Evolutionary conservation across 1,284 basidiomycete species (phyloP).

Genomic region (Agroathelia rolfsii): DNA sequence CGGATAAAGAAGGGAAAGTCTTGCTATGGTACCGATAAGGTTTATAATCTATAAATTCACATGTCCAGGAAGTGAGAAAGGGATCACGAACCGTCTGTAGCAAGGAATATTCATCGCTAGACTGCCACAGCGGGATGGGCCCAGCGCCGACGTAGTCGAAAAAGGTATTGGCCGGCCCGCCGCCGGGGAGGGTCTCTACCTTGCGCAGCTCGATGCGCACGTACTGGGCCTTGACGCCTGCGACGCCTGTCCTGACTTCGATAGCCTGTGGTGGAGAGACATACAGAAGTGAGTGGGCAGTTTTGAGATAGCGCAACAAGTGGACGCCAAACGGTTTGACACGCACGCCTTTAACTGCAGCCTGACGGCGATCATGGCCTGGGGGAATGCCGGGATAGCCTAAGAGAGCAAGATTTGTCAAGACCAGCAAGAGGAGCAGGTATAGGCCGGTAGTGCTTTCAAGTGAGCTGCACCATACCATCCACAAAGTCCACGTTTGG

Average conservation of each 20-base stretch:
- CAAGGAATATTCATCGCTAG: constrained; percentile 60
- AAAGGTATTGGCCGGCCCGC: constrained; percentile 57
- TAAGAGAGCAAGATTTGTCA: constrained; percentile 20
- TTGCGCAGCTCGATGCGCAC: constrained; percentile 81
- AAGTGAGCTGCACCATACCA: constrained; percentile 43
- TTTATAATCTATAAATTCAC: constrained; percentile 1
- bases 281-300: constrained; percentile 2
- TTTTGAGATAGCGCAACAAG: constrained; percentile 3
- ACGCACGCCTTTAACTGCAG: constrained; percentile 73
- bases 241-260: constrained; percentile 63
- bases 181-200: constrained; percentile 71
- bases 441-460: constrained; percentile 2
- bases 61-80: constrained; percentile 3
- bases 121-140: constrained; percentile 61
- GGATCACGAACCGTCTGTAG: constrained; percentile 50
- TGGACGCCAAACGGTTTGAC: constrained; percentile 3
- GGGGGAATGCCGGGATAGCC: constrained; percentile 78
- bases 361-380: constrained; percentile 59
- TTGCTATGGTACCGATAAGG: constrained; percentile 33
- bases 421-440: constrained; percentile 7
- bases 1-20: constrained; percentile 80
- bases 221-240: constrained; percentile 84
- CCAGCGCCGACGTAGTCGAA: constrained; percentile 64
- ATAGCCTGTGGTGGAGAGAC: constrained; percentile 45
- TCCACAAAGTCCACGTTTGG: constrained; percentile 79